Base-by-base conservation (phyloP, 495 filamentous ascomycete species). In the Aspergillus heteromorphus region DNA sequence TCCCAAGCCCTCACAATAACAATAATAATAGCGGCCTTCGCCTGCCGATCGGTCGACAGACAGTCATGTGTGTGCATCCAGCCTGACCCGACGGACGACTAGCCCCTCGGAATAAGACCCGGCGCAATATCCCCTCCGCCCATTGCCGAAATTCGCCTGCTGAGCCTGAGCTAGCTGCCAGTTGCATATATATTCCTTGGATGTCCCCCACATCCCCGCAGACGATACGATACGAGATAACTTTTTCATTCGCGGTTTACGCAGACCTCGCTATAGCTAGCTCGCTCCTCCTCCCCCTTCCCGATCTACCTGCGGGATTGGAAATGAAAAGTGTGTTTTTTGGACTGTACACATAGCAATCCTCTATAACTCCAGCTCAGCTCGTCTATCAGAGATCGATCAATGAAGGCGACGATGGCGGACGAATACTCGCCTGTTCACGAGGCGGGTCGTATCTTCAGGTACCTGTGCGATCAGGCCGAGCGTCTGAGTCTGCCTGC, bases 381-480 rank as follows among this genome's bases (percentile, higher is more conserved):
- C 11, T 14, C 34, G 34, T 38, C 34, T 38, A 34, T n/a, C 34
- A 1, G n/a, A 9, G 4, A 38, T 14, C 13, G 34, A 38, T n/a
- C n/a, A 13, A 21, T 3, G 47, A 54, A 48, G 52, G 41, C 52
- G 11, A 5, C 43, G 4, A 54, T 21, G 42, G 55, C 5, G 1
- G 43, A 19, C 27, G 29, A 18, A 3, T 78, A 78, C 50, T 78
- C 75, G 9, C 70, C 72, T 19, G 59, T 72, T 36, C 59, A 62
- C 9, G 75, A 78, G 67, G 66, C 75, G 16, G 63, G 63, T 18
- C 70, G 71, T 30, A 77, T 78, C 55, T 76, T 74, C 50, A 65
- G 63, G 14, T 54, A 58, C 14, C 66, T 78, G 4, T 77, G 69
- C 51, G 65, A 71, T 20, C 72, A 76, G 49, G 64, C 67, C 0